Evolutionary conservation across 176 grass and related monocot genomes (phyloP).

Genomic region (Echinochloa phyllopogon): DNA sequence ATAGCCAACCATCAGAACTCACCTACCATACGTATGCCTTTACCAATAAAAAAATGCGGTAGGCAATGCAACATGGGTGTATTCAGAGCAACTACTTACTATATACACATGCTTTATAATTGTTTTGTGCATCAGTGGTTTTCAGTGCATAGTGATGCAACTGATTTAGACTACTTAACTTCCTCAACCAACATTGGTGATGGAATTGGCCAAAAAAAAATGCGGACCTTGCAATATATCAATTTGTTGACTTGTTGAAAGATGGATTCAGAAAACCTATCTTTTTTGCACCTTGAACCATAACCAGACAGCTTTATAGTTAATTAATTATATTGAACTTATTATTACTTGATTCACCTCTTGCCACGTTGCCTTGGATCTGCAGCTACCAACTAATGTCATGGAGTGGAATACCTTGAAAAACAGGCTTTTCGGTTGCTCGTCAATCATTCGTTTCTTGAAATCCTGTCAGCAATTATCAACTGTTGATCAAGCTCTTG

Average conservation of each 20-base stretch:
- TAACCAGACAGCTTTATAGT: background rate
- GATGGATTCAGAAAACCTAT: conserved; percentile 9
- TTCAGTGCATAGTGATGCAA: conserved; percentile 22
- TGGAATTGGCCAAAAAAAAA: background rate
- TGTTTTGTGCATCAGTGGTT: background rate
- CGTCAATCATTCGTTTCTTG: background rate
- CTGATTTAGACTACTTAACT: conserved; percentile 33
- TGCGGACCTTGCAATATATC: background rate
- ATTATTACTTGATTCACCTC: conserved; percentile 4
- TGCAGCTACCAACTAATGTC: background rate
- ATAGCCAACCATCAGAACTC: conserved; percentile 21
- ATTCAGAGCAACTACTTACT: background rate
- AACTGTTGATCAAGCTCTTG: background rate
- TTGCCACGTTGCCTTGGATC: background rate
- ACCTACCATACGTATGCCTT: background rate
- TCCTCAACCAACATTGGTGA: background rate
- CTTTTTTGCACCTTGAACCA: background rate
- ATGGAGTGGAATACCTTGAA: background rate
- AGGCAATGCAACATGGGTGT: conserved; percentile 27
- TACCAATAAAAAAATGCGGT: background rate
- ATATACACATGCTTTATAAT: background rate
- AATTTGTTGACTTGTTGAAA: conserved; percentile 43
- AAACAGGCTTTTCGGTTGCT: background rate
- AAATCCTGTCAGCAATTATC: background rate
- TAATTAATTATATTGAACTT: background rate